Percentiles rank a stretch among this genome's conserved stretches.
phyloP scores from a whole-genome alignment of 345 rosid species.

The Citrus medica region DNA sequence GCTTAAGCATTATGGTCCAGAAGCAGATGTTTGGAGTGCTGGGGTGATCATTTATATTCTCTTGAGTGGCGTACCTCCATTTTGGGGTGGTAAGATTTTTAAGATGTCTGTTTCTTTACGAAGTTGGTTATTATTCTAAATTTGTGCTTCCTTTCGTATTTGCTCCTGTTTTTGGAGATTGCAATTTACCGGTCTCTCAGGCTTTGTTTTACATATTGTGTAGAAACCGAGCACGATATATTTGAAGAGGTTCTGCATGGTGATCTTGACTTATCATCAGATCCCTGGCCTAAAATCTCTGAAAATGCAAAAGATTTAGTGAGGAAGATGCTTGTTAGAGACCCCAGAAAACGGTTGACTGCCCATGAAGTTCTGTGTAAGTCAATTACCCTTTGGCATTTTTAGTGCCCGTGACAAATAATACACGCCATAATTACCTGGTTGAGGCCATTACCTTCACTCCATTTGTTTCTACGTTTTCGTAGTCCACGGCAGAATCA shows the following conservation, averaged over 20 bases:
- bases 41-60: constrained; percentile 89
- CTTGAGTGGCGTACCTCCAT: constrained; percentile 84
- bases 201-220: background rate
- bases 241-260: constrained; percentile 79
- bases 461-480: background rate
- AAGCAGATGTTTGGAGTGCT: constrained; percentile 94
- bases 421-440: background rate
- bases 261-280: constrained; percentile 67
- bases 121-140: background rate
- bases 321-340: constrained; percentile 66
- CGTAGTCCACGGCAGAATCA: background rate
- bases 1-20: constrained; percentile 63
- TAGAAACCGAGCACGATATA: constrained; percentile 81
- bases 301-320: constrained; percentile 82
- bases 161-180: background rate
- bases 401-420: too few species aligned
- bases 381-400: too few species aligned
- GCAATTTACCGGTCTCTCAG: background rate
- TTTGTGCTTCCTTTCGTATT: background rate
- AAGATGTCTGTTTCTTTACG: background rate
- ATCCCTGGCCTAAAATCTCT: constrained; percentile 90
- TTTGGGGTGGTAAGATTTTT: constrained; percentile 75
- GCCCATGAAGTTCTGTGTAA: constrained; percentile 20
- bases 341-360: constrained; percentile 58
- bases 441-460: background rate